Base-by-base conservation (phyloP, 305 asterid species). In the Galium porrigens region DNA sequence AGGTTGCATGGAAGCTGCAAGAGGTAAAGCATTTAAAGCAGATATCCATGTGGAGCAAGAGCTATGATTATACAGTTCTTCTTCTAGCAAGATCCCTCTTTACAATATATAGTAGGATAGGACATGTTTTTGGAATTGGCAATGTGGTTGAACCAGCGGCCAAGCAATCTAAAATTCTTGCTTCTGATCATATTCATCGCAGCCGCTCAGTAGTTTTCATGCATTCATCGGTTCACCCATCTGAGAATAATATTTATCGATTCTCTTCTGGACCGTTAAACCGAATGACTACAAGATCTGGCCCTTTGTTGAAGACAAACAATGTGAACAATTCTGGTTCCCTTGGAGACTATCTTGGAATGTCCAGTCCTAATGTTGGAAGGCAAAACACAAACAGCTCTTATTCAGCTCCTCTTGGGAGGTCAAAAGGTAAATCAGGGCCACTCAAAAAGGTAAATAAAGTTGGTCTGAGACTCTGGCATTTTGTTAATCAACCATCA, bases 221-320 rank as follows among this genome's bases (percentile, higher is more conserved):
- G 77, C 94, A 84, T 30, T 87, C 97, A 0, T 80, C 92, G 0
- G 91, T 89, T 74, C 85, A 85, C 65, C 97, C 94, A 4, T 77
- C 95, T 0, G 95, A 89, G 68, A 80, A 72, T 70, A 80, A 69
- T 48, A 65, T 72, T 58, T 75, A 83, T 61, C 80, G 91, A 66
- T 80, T 79, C 74, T 78, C 87, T 12, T 73, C 86, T 0, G 86
- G 80, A 18, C 70, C 78, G 3, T 66, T 81, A 7, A 83, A 80
- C 36, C 36, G 55, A 27, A 64, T 75, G 15, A 65, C 67, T 39
- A 74, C 86, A 25, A 70, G 57, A 5, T 87, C 97, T 1, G 94
- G 97, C 55, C 95, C 95, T 18, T 79, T 90, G 52, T 48, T 68
- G 65, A 78, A 84, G 78, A 64, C 82, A 5, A 83, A 70, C 61